Evolutionary conservation across 75 land plant species (phyloP).

Genomic region (Azolla pinnata): DNA sequence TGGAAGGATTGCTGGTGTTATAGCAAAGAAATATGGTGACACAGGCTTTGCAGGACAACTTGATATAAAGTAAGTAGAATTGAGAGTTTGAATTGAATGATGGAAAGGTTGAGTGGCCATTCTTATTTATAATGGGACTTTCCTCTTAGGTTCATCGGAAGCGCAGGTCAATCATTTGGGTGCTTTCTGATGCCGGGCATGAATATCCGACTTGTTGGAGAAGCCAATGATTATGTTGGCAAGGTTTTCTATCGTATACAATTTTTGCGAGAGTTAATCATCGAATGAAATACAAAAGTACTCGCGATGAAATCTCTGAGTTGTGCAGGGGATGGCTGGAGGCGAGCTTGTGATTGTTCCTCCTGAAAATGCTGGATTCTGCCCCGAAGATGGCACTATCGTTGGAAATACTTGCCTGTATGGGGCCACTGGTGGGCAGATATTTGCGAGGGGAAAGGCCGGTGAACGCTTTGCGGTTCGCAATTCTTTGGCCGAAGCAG

Average conservation of each 20-base stretch:
- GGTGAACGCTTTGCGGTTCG: conserved; percentile 99
- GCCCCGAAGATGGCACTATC: conserved; percentile 85
- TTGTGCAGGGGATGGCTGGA: conserved; percentile 92
- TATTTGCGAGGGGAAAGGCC: conserved; percentile 88
- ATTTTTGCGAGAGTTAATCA: too few species aligned
- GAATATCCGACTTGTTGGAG: conserved; percentile 80
- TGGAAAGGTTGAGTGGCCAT: too few species aligned
- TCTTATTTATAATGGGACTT: too few species aligned
- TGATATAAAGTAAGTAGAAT: conserved; percentile 68
- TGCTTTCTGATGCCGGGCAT: conserved; percentile 91
- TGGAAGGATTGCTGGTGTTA: conserved; percentile 84
- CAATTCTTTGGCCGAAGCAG: conserved; percentile 89
- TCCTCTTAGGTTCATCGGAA: conserved; percentile 70
- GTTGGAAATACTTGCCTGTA: conserved; percentile 95
- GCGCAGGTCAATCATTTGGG: conserved; percentile 98
- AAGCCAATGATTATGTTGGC: conserved; percentile 97
- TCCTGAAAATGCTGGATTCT: conserved; percentile 52
- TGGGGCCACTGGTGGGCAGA: conserved; percentile 96
- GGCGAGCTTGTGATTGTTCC: conserved; percentile 89
- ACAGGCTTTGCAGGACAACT: conserved; percentile 95
- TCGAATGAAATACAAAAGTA: too few species aligned
- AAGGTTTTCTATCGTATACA: conserved; percentile 44
- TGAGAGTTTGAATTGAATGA: too few species aligned
- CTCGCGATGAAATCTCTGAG: too few species aligned
- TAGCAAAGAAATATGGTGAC: conserved; percentile 94